phyloP scores from a whole-genome alignment of 805 yeast species.

The Kregervanrija delftensis region DNA sequence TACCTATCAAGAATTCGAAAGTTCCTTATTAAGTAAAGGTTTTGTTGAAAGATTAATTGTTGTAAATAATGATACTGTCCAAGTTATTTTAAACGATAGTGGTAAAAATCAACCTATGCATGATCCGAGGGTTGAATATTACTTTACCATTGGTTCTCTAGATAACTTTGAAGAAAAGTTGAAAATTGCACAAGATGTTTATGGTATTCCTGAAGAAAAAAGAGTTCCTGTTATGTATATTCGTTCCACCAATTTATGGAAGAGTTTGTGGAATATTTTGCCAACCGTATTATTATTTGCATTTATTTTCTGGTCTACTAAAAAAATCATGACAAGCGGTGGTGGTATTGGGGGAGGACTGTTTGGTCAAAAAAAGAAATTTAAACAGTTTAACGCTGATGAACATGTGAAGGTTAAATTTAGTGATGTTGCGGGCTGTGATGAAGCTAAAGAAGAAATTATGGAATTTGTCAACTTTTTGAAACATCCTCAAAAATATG shows the following conservation, averaged over 20 bases:
- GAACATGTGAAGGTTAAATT: constrained; percentile 76
- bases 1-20: constrained; percentile 68
- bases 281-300: constrained; percentile 81
- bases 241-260: constrained; percentile 59
- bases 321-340: constrained; percentile 45
- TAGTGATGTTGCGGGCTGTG: constrained; percentile 91
- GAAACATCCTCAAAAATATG: constrained; percentile 80
- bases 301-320: constrained; percentile 63
- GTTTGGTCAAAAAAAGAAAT: constrained; percentile 75
- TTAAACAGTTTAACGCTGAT: constrained; percentile 77
- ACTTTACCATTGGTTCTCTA: constrained; percentile 82
- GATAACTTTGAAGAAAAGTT: constrained; percentile 81
- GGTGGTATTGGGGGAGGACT: constrained; percentile 51
- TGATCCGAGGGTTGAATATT: constrained; percentile 26
- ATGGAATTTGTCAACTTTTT: constrained; percentile 91
- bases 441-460: constrained; percentile 90
- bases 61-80: constrained; percentile 65
- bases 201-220: constrained; percentile 60
- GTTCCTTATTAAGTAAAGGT: constrained; percentile 71
- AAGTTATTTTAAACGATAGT: constrained; percentile 51
- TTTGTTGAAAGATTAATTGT: constrained; percentile 69
- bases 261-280: constrained; percentile 59
- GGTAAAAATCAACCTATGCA: constrained; percentile 27
- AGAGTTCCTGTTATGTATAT: constrained; percentile 73
- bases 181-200: constrained; percentile 61